Evolutionary conservation across 495 filamentous ascomycete species (phyloP).

Genomic region (Chaetomidium leptoderma): DNA sequence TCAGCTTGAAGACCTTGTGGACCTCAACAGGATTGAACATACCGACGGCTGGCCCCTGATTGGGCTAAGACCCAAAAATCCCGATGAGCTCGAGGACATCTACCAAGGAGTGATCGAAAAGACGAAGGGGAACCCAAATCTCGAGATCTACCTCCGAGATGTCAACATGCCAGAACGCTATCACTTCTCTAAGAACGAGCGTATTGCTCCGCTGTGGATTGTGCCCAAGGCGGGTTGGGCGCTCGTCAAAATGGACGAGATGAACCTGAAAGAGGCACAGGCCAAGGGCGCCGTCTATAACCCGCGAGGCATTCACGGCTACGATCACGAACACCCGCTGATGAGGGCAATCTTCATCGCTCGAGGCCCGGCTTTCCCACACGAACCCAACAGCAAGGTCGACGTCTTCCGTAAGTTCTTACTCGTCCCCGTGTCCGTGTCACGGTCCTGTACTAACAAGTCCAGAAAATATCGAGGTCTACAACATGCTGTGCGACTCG

Average conservation of each 20-base stretch:
- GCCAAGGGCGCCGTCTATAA: slow-evolving; percentile 62
- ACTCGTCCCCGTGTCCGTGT: not conserved
- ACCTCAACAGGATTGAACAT: slow-evolving; percentile 67
- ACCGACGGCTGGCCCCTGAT: slow-evolving; percentile 93
- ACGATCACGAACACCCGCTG: slow-evolving; percentile 81
- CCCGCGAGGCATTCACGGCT: slow-evolving; percentile 79
- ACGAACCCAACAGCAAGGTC: slow-evolving; percentile 72
- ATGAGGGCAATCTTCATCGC: slow-evolving; percentile 94
- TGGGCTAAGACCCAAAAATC: slow-evolving; percentile 72
- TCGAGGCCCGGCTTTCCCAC: slow-evolving; percentile 81
- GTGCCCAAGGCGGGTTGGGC: slow-evolving; percentile 88
- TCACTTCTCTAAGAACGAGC: slow-evolving; percentile 77
- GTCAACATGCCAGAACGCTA: slow-evolving; percentile 80
- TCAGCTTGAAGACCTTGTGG: slow-evolving; percentile 88
- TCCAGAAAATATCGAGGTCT: slow-evolving; percentile 90
- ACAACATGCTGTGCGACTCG: slow-evolving; percentile 88
- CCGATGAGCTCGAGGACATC: slow-evolving; percentile 53
- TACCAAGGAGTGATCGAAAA: slow-evolving; percentile 49
- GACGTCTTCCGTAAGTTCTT: slow-evolving; percentile 73
- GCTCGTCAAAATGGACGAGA: slow-evolving; percentile 73
- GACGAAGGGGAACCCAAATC: slow-evolving; percentile 54
- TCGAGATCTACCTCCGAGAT: slow-evolving; percentile 81
- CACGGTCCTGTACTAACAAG: slow-evolving; percentile 5
- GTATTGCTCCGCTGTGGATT: slow-evolving; percentile 90
- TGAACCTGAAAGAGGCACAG: slow-evolving; percentile 61